These are phyloP conservation scores for Ramicandelaber brevisporus DNA, from an alignment of 192 early-diverging fungal genomes.

Conservation along the genomic window DNA sequence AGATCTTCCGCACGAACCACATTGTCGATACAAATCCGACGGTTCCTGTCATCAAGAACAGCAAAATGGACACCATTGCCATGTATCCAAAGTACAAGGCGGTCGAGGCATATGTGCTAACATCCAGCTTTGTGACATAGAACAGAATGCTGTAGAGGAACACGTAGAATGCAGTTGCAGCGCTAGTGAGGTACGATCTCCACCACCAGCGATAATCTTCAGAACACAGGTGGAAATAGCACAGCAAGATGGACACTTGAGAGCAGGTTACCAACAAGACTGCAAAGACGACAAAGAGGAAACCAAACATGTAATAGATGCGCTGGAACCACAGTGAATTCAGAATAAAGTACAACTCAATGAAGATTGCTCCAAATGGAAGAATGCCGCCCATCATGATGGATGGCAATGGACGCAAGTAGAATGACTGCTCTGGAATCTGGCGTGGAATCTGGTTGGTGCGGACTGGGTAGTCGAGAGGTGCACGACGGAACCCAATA, in stretches of 20 bases:
- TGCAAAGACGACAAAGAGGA: constrained; percentile 67
- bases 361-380: constrained; percentile 82
- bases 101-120: constrained; percentile 50
- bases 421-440: constrained; percentile 68
- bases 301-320: constrained; percentile 85
- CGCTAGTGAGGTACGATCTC: constrained; percentile 67
- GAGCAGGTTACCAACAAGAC: constrained; percentile 64
- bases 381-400: constrained; percentile 62
- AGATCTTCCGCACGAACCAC: constrained; percentile 56
- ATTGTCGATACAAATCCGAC: constrained; percentile 58
- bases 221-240: constrained; percentile 70
- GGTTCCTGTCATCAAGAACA: constrained; percentile 52
- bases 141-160: constrained; percentile 76
- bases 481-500: constrained; percentile 35
- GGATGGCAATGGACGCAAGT: constrained; percentile 43
- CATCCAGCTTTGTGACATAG: constrained; percentile 48
- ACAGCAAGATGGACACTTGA: constrained; percentile 64
- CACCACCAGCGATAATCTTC: constrained; percentile 78
- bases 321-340: constrained; percentile 82
- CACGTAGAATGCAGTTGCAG: constrained; percentile 64
- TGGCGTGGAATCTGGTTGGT: constrained; percentile 86
- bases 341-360: constrained; percentile 93
- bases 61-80: constrained; percentile 38
- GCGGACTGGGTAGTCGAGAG: constrained; percentile 49
- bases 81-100: constrained; percentile 84